Evolutionary conservation across 805 yeast species (phyloP), one percentile per base, ranked within the genome.

Genomic region (Scheffersomyces spartinae): DNA sequence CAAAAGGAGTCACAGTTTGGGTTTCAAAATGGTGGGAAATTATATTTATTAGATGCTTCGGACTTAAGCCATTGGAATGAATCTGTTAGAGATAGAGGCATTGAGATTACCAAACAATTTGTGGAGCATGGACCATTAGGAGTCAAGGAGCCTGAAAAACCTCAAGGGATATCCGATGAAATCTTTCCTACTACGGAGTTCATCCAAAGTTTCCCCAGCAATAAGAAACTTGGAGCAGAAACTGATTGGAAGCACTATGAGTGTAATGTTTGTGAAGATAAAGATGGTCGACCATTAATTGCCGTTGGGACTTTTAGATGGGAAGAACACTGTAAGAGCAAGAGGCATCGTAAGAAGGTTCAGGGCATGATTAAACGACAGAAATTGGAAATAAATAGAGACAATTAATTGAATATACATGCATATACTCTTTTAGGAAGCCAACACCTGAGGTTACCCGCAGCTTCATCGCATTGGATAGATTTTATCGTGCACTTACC

Each of bases 21-120:
- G 13, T 70, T 55, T 43, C 47, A 64, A 17, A 60, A 74, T 25
- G 82, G 82, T 1, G 84, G 84, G 0, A 64, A 69, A 20, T 43
- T 82, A 5, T 81, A 68, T 33, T 40, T 84, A 1, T 49, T 86
- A 4, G 80, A 91, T 53, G 88, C 97, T 1, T 70, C 91, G 0
- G 77, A 84, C 45, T 47, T 88, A 25, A 15, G 33, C 0, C 21
- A 48, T 3, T 91, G 96, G 95, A 35, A 56, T 4, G 36, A 44
- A 2, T 48, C 49, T 4, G 95, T 84, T 1, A 51, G 50, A 5
- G 46, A 51, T 2, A 52, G 79, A 25, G 94, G 94, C 0, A 31
- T 57, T 1, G 24, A 26, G 0, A 71, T 84, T 1, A 53, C 75
- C 0, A 35, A 50, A 5, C 44, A 52, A 21, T 61, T 61, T 26